A percentile compares a stretch with the other conserved stretches of the same genome.
Evolutionary conservation across 1,284 basidiomycete genomes (phyloP).

Genomic region (Cryptococcus jaspeensis): DNA sequence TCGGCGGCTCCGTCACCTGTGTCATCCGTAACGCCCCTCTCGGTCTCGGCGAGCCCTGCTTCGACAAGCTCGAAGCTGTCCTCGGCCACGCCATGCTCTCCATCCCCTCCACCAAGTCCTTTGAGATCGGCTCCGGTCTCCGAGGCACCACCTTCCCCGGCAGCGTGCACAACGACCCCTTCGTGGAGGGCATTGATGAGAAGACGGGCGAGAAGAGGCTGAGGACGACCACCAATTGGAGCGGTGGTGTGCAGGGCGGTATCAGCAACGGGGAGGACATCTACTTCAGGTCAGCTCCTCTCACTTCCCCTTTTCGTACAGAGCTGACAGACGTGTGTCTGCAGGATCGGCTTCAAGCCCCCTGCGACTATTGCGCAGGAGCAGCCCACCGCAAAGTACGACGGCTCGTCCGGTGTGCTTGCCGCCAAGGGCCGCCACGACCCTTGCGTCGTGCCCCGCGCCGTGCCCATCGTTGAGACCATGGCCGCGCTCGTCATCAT

Average conservation of each 20-base stretch:
- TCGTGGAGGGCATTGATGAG: constrained; percentile 67
- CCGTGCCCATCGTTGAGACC: constrained; percentile 96
- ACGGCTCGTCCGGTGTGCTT: constrained; percentile 81
- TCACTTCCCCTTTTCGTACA: background rate
- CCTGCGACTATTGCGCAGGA: constrained; percentile 96
- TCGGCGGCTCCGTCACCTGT: constrained; percentile 96
- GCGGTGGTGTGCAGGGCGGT: constrained; percentile 95
- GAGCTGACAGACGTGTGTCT: background rate
- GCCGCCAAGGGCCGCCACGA: constrained; percentile 93
- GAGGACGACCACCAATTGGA: constrained; percentile 91
- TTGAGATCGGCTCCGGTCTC: constrained; percentile 98
- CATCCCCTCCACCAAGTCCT: constrained; percentile 97
- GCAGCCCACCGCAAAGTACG: constrained; percentile 88
- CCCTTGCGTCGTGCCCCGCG: constrained; percentile 94
- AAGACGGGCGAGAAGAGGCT: constrained; percentile 54
- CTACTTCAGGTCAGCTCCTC: constrained; percentile 76
- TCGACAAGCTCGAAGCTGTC: constrained; percentile 97
- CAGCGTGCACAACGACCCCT: constrained; percentile 89
- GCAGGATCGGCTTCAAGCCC: constrained; percentile 92
- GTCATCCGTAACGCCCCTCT: constrained; percentile 86
- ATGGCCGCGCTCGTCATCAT: constrained; percentile 96
- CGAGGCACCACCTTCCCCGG: constrained; percentile 93
- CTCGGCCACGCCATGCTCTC: constrained; percentile 98
- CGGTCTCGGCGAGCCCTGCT: constrained; percentile 94
- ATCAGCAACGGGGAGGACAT: constrained; percentile 97